Conservation (phyloP, 1,284 basidiomycete genomes). For the Cryptococcus sp. region DNA sequence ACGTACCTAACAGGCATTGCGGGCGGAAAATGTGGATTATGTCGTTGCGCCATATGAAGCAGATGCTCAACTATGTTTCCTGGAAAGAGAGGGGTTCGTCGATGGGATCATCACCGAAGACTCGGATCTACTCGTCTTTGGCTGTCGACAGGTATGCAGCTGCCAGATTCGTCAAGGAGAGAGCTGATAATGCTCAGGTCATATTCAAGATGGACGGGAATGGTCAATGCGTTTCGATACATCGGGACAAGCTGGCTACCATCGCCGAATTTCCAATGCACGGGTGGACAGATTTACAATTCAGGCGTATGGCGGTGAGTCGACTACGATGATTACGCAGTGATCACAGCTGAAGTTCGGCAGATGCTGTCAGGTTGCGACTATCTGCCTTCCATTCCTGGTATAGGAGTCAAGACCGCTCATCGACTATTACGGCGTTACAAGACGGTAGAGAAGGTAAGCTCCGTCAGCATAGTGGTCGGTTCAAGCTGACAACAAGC, state of each 20-base stretch:
- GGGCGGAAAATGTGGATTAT: conserved; percentile 72
- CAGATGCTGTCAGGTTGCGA: conserved; percentile 93
- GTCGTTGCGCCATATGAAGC: conserved; percentile 98
- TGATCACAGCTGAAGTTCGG: background rate
- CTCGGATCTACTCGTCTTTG: conserved; percentile 96
- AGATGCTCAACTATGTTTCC: conserved; percentile 91
- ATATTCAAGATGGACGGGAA: conserved; percentile 78
- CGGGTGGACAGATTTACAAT: conserved; percentile 85
- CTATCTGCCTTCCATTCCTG: conserved; percentile 93
- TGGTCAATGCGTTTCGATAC: conserved; percentile 72
- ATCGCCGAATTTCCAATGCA: conserved; percentile 71
- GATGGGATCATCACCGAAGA: conserved; percentile 96
- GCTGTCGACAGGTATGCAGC: conserved; percentile 70
- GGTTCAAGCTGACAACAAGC: conserved; percentile 8
- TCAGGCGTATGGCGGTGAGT: conserved; percentile 77
- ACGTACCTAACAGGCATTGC: conserved; percentile 60
- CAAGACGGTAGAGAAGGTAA: conserved; percentile 78
- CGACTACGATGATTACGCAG: background rate
- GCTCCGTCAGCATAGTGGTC: background rate
- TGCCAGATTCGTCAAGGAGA: background rate
- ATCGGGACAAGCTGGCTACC: conserved; percentile 68
- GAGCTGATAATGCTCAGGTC: conserved; percentile 32
- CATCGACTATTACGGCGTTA: conserved; percentile 73
- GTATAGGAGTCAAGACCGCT: conserved; percentile 95
- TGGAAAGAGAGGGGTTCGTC: conserved; percentile 77